A percentile compares a stretch with the other conserved stretches of the same genome.
Conservation (phyloP, 163 green algal species). For the Chlorella variabilis region DNA sequence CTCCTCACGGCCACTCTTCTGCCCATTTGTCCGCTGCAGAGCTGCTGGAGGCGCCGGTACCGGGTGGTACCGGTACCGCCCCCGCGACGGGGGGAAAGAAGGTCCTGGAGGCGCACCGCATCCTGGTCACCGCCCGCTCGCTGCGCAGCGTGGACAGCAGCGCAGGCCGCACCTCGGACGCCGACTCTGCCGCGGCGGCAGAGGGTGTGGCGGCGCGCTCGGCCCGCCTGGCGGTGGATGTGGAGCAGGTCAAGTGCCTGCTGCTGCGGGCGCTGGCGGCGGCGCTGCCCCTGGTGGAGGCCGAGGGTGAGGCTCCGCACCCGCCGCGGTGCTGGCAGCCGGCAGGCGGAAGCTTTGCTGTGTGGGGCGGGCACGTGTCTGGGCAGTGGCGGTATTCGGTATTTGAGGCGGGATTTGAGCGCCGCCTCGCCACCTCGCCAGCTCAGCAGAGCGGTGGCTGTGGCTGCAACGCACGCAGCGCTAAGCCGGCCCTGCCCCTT, state of each 20-base stretch:
- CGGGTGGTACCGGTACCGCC: background rate
- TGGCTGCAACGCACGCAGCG: too few relatives aligned
- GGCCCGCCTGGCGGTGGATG: background rate
- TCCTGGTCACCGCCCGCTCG: slow-evolving; percentile 41
- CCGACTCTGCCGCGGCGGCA: background rate
- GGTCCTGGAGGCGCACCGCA: slow-evolving; percentile 43
- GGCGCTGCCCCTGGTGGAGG: slow-evolving; percentile 28
- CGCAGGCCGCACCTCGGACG: background rate
- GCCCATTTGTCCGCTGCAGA: too few relatives aligned
- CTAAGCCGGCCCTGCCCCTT: background rate
- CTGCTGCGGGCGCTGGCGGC: slow-evolving; percentile 29
- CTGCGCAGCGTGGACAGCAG: slow-evolving; percentile 33
- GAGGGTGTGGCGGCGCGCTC: background rate
- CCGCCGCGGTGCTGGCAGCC: too few relatives aligned
- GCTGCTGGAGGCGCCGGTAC: slow-evolving; percentile 23
- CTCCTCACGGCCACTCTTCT: too few relatives aligned
- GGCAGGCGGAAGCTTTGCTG: too few relatives aligned
- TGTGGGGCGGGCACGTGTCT: too few relatives aligned
- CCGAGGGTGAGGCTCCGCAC: slow-evolving; percentile 7
- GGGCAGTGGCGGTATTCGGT: too few relatives aligned
- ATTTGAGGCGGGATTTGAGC: too few relatives aligned
- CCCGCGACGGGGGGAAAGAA: background rate
- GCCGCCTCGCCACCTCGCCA: too few relatives aligned
- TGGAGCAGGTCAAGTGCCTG: slow-evolving; percentile 39
- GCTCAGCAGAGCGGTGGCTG: too few relatives aligned